Conservation (phyloP, 2,329 filamentous ascomycete genomes). For the Plenodomus lindquistii region DNA sequence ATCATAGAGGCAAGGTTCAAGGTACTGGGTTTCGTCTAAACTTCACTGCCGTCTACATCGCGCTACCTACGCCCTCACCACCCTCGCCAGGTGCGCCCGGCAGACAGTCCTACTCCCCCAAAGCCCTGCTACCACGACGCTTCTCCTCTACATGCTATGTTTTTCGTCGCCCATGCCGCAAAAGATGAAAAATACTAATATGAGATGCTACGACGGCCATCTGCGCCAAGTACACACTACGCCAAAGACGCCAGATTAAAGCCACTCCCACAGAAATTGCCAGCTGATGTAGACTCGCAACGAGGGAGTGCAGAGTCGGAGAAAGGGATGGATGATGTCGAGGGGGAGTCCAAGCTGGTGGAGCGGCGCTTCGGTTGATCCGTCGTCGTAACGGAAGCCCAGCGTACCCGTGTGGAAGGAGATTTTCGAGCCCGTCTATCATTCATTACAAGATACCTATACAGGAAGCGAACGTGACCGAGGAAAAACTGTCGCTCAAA, state of each 20-base stretch:
- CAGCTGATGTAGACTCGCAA: conserved; percentile 19
- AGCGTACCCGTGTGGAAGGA: conserved; percentile 33
- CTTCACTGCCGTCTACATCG: not conserved
- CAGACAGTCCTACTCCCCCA: too few species aligned
- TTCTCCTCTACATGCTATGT: conserved; percentile 32
- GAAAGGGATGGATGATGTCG: conserved; percentile 21
- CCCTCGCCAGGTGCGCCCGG: too few species aligned
- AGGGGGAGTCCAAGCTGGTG: conserved; percentile 33
- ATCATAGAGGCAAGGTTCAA: too few species aligned
- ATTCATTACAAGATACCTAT: conserved; percentile 49
- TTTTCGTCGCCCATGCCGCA: conserved; percentile 24
- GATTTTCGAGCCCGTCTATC: conserved; percentile 45
- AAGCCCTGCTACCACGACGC: not conserved
- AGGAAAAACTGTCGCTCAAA: conserved; percentile 35
- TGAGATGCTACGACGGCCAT: conserved; percentile 28
- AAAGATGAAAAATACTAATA: conserved; percentile 29
- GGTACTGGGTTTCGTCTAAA: not conserved
- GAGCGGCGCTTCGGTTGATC: conserved; percentile 24
- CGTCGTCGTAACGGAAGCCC: conserved; percentile 42
- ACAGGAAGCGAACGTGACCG: conserved; percentile 41
- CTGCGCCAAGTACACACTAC: conserved; percentile 25
- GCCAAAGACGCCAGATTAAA: conserved; percentile 32
- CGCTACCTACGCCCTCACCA: not conserved
- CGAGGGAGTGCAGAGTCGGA: conserved; percentile 25
- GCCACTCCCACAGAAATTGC: conserved; percentile 26